Evolutionary conservation across 1,284 basidiomycete species (phyloP), one percentile per base, ranked within the genome.

Genomic region (Cryptococcus sp.): DNA sequence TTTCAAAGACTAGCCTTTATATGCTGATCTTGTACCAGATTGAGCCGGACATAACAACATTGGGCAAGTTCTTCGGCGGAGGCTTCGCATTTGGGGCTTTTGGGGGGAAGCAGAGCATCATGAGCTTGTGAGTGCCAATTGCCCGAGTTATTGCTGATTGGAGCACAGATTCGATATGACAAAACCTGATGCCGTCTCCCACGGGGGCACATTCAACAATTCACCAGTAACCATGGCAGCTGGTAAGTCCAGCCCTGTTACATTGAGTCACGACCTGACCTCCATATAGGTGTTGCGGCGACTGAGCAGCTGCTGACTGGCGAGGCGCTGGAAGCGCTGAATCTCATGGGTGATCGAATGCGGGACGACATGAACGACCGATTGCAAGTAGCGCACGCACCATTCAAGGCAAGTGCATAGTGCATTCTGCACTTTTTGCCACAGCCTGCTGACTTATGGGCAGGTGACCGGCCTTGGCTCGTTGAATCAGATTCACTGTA

Each of bases 141-240:
- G 22, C 16, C 50, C 7, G 11, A 20, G 23, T 11, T 11, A 23
- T 16, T 19, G 15, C 16, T 25, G 19, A 48, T 10, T 13, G 1
- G 4, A 17, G 22, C 3, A 16, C 50, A 71, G 68, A 56, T 67
- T 68, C 48, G 70, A 70, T 54, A 51, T 60, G 1, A 50, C 63
- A 16, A 48, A 40, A 3, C 64, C 66, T 0, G 27, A 51, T 25
- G 56, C 55, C 8, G 52, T 70, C 17, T 55, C 55, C 1, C 63
- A 65, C 17, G 67, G 67, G 2, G 67, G 69, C 5, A 72, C 70
- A 6, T 72, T 70, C 64, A 72, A 72, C 59, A 72, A 72, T 55
- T 63, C 63, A 19, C 63, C 67, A 2, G 48, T 72, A 48, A 72
- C 69, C 7, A 69, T 70, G 69, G 58, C 62, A 5, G 30, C 30